Percentiles rank a stretch among this genome's conserved stretches.
Conservation (phyloP, 2,329 filamentous ascomycete species). For the Penicillium sp. region DNA sequence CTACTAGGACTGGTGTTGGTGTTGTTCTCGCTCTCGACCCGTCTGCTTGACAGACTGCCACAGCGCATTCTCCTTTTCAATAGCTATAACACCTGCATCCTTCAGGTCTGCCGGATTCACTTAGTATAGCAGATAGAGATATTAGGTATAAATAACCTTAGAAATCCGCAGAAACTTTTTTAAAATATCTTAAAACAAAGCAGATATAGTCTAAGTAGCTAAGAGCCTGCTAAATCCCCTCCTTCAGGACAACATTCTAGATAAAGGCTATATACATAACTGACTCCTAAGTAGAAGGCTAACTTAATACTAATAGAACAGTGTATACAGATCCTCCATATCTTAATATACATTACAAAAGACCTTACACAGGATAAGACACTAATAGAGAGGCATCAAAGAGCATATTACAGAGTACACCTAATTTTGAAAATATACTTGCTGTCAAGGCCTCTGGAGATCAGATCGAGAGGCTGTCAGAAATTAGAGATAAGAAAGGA, state of each 20-base stretch:
- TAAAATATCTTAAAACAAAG: not conserved
- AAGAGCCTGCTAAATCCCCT: constrained; percentile 26
- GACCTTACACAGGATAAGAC: constrained; percentile 20
- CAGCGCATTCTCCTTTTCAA: too few species aligned
- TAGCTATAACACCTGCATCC: constrained; percentile 36
- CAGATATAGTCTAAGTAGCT: constrained; percentile 22
- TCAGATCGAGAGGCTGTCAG: constrained; percentile 24
- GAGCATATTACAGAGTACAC: constrained; percentile 22
- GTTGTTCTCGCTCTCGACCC: too few species aligned
- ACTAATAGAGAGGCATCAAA: constrained; percentile 24
- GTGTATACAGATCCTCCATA: constrained; percentile 9
- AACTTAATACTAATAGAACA: constrained; percentile 17
- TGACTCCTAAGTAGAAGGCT: constrained; percentile 19
- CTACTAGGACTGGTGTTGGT: too few species aligned
- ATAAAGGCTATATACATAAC: constrained; percentile 31
- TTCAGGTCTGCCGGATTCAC: constrained; percentile 33
- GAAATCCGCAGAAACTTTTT: not conserved
- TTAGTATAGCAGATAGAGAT: constrained; percentile 39
- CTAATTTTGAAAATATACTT: constrained; percentile 26
- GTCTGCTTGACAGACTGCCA: too few species aligned
- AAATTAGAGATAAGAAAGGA: constrained; percentile 23
- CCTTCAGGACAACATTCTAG: constrained; percentile 28
- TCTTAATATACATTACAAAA: constrained; percentile 29
- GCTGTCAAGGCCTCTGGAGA: constrained; percentile 25
- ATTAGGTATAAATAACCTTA: constrained; percentile 19